These are phyloP conservation scores for Hymenoscyphus linearis DNA, from an alignment of 2,329 filamentous ascomycete species.

Conservation along the genomic window DNA sequence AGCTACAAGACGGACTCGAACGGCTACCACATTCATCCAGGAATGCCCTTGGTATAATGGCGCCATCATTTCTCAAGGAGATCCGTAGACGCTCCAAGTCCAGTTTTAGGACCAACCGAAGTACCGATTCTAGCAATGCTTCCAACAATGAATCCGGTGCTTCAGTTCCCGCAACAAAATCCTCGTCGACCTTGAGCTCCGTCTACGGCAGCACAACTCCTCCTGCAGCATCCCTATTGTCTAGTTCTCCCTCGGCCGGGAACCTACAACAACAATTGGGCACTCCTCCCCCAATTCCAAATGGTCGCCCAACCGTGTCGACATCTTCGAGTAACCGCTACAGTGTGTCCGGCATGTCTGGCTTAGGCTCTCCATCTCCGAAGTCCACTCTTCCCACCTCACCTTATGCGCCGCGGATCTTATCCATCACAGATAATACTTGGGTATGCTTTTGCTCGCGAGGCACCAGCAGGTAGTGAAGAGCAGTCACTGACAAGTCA, in stretches of 20 bases:
- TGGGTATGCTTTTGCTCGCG: conserved; percentile 54
- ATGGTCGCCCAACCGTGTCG: conserved; percentile 41
- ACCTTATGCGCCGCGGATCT: conserved; percentile 72
- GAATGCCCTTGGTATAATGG: conserved; percentile 37
- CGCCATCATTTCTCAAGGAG: conserved; percentile 66
- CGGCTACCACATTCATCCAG: not conserved
- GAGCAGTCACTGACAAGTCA: conserved; percentile 11
- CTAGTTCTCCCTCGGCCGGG: conserved; percentile 49
- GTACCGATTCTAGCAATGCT: conserved; percentile 55
- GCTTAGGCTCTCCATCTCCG: conserved; percentile 50
- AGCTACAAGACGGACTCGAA: not conserved
- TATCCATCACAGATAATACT: conserved; percentile 73
- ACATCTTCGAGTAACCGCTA: conserved; percentile 45
- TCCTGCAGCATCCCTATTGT: conserved; percentile 14
- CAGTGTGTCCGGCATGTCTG: conserved; percentile 60
- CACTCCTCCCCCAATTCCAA: conserved; percentile 41
- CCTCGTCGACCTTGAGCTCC: conserved; percentile 56
- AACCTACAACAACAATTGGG: conserved; percentile 55
- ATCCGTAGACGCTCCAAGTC: conserved; percentile 71
- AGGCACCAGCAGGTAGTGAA: not conserved
- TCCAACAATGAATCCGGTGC: conserved; percentile 42
- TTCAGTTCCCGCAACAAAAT: conserved; percentile 45
- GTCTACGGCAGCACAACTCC: conserved; percentile 55
- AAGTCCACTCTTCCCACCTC: conserved; percentile 60
- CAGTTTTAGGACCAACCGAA: conserved; percentile 63